These are phyloP conservation scores for Fusarium austroafricanum DNA, from an alignment of 2,329 filamentous ascomycete genomes.

Conservation along the genomic window DNA sequence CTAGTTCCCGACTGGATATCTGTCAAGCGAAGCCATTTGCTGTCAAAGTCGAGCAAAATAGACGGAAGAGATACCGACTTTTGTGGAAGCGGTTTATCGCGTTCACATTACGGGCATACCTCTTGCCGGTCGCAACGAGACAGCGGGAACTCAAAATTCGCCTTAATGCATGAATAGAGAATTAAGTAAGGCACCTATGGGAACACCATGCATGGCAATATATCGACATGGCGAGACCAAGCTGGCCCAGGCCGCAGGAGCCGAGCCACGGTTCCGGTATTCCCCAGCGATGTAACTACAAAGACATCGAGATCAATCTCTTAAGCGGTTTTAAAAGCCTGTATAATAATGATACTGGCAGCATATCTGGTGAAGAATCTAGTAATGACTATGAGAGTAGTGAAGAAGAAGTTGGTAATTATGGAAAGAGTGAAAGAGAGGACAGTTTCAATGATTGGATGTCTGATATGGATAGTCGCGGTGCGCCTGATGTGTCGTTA, in stretches of 20 bases:
- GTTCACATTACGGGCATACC: not conserved
- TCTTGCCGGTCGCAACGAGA: not conserved
- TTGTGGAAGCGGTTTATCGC: not conserved
- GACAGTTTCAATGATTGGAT: not conserved
- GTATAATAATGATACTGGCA: not conserved
- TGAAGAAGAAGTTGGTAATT: not conserved
- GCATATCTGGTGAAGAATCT: not conserved
- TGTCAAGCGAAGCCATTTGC: not conserved
- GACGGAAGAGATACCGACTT: not conserved
- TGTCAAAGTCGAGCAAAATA: not conserved
- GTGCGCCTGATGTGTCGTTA: not conserved
- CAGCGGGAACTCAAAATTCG: not conserved
- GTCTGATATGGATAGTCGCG: not conserved
- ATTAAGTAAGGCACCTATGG: not conserved
- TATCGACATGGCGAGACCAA: not conserved
- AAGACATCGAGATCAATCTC: not conserved
- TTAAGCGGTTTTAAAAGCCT: not conserved
- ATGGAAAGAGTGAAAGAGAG: not conserved
- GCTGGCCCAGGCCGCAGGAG: too few relatives aligned
- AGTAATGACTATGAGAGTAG: not conserved
- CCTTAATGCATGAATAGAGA: not conserved
- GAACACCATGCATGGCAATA: not conserved
- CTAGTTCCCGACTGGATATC: not conserved
- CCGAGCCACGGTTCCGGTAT: too few relatives aligned
- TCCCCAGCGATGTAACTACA: not conserved